phyloP scores from a whole-genome alignment of 1,139 yeast species.

The Yamadazyma taylorii region DNA sequence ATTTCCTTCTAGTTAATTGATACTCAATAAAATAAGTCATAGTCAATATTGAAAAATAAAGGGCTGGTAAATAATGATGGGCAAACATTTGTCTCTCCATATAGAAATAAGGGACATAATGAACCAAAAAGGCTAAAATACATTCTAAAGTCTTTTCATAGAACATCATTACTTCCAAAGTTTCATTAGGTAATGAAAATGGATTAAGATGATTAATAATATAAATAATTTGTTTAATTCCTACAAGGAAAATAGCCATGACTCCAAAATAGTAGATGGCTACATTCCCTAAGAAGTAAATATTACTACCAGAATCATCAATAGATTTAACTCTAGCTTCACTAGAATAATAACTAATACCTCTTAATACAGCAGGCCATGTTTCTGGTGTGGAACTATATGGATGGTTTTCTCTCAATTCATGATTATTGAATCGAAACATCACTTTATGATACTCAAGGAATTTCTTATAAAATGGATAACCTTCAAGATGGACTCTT shows the following conservation, averaged over 20 bases:
- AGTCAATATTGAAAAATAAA: conserved; percentile 35
- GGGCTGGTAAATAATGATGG: conserved; percentile 42
- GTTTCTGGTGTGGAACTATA: conserved; percentile 34
- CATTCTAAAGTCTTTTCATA: conserved; percentile 27
- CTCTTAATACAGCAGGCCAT: conserved; percentile 42
- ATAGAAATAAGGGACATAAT: conserved; percentile 35
- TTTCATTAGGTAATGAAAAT: conserved; percentile 22
- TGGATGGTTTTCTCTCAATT: conserved; percentile 27
- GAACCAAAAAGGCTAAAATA: conserved; percentile 35
- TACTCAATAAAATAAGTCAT: conserved; percentile 33
- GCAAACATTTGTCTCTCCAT: conserved; percentile 34
- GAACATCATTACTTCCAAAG: conserved; percentile 16
- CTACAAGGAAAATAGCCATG: conserved; percentile 21
- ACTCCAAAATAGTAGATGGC: conserved; percentile 32
- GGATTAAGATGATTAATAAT: conserved; percentile 34
- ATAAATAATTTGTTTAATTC: conserved; percentile 21
- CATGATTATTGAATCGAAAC: conserved; percentile 26
- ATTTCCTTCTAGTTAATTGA: conserved; percentile 23
- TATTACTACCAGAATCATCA: conserved; percentile 25
- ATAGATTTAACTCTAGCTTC: conserved; percentile 18
- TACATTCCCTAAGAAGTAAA: conserved; percentile 39
- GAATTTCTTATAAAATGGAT: conserved; percentile 30
- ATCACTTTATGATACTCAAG: conserved; percentile 38
- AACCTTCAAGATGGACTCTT: conserved; percentile 25
- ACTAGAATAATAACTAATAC: conserved; percentile 31